phyloP scores from a whole-genome alignment of 352 stramenopile species.

The Stramenopiles sp. region DNA sequence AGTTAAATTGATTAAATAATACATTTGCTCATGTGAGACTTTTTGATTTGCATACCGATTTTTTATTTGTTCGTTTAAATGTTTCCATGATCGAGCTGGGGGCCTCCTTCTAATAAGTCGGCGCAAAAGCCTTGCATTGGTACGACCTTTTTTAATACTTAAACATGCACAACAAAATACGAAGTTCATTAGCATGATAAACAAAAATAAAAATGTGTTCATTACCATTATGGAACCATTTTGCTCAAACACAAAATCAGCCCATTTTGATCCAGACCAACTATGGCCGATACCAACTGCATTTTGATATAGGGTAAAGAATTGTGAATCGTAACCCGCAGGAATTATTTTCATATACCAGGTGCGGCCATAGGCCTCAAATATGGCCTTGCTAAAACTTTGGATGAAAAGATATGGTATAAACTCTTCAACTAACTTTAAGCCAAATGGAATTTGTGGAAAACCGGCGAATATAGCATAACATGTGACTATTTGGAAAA shows the following conservation, averaged over 20 bases:
- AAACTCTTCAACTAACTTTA: slow-evolving; percentile 2
- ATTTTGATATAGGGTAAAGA: slow-evolving; percentile 1
- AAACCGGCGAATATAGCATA: background rate
- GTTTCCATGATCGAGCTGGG: background rate
- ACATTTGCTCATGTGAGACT: background rate
- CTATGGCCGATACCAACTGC: background rate
- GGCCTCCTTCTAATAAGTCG: background rate
- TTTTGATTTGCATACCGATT: background rate
- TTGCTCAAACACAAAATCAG: background rate
- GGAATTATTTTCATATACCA: background rate
- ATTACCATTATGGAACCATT: background rate
- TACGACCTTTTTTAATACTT: background rate
- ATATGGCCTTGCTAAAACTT: background rate
- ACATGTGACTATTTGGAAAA: background rate
- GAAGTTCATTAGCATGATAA: slow-evolving; percentile 1
- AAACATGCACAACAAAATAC: background rate
- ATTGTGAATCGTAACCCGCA: background rate
- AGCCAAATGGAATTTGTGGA: slow-evolving; percentile 6
- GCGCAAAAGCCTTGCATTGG: background rate
- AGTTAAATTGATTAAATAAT: background rate
- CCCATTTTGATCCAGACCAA: background rate
- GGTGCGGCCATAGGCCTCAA: background rate
- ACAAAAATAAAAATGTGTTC: slow-evolving; percentile 4
- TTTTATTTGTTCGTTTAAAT: background rate
- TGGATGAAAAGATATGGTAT: background rate